Conservation (phyloP, 164 flowering plant genomes). For the Kingdonia uniflora region DNA sequence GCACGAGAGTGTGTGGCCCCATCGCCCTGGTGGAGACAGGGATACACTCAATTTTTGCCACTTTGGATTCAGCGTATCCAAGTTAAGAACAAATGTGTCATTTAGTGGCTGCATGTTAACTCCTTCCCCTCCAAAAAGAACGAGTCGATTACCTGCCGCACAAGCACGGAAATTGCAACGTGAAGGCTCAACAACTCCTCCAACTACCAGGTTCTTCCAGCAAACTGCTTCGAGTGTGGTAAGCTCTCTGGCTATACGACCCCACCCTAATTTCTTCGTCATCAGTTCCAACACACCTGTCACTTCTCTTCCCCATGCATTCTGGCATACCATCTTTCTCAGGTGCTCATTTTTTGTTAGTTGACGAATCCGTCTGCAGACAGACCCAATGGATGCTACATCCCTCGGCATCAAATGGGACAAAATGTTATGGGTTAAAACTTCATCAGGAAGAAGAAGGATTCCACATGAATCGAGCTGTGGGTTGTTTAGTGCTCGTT, state of each 20-base stretch:
- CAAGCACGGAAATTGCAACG: conserved; percentile 90
- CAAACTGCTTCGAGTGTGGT: conserved; percentile 91
- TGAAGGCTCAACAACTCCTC: conserved; percentile 86
- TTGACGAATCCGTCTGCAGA: conserved; percentile 53
- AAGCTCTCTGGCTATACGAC: conserved; percentile 72
- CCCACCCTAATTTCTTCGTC: conserved; percentile 81
- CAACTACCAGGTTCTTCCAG: conserved; percentile 86
- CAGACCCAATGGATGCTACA: conserved; percentile 80
- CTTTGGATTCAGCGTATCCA: conserved; percentile 65
- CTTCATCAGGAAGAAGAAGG: conserved; percentile 74
- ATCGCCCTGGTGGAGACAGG: conserved; percentile 90
- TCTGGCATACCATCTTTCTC: conserved; percentile 93
- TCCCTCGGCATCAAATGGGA: conserved; percentile 76
- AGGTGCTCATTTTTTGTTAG: conserved; percentile 75
- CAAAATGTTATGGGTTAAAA: conserved; percentile 55
- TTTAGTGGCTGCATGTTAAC: conserved; percentile 96
- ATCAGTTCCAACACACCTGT: conserved; percentile 76
- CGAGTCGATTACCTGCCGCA: conserved; percentile 88
- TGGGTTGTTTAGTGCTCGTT: conserved; percentile 32
- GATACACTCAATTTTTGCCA: conserved; percentile 81
- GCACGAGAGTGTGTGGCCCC: conserved; percentile 94
- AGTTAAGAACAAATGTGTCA: conserved; percentile 78
- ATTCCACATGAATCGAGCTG: conserved; percentile 49
- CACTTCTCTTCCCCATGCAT: conserved; percentile 92
- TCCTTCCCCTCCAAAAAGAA: conserved; percentile 91